Evolutionary conservation across 1,284 basidiomycete species (phyloP), one percentile per base, ranked within the genome.

Genomic region (Ceratobasidium sp.): DNA sequence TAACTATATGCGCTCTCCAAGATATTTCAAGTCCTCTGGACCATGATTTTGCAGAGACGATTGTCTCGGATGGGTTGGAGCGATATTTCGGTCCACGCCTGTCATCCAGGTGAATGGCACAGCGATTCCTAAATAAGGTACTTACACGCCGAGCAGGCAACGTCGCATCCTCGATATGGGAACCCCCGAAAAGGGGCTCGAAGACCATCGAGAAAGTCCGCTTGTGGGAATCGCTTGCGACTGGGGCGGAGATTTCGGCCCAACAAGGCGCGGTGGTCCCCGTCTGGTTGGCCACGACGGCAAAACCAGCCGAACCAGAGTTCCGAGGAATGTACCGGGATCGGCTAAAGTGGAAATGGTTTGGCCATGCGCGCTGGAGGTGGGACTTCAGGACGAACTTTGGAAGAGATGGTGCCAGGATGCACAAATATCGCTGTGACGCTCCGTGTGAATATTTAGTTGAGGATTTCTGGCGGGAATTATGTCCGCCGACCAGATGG

Each of bases 291-390:
- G 73, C 73, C 16, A 51, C 64, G 16, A 23, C 53, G 9, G n/a
- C 21, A 14, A 51, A 71, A 18, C 56, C 60, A 7, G 66, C 49
- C 9, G 23, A 42, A n/a, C 36, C 66, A 14, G 67, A 73, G 42
- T 14, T 71, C 3, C 40, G 59, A 11, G 73, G 73, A 21, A 71
- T 61, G 58, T 73, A 53, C 36, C 71, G 73, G 73, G 73, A 73
- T 8, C 73, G 73, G 16, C 51, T 58, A 21, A 23, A 30, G 14
- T 73, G 73, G 73, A 73, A 64, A 28, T 73, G 73, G 73, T 61
- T 69, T 53, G 48, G 16, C 48, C 67, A 12, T 73, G 73, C 67
- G 71, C 60, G 38, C 28, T 71, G 28, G 67, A 71, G 36, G 46
- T 25, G 21, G 67, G 44, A 14, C 14, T 48, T 3, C 61, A 69